These are phyloP conservation scores for Geosmithia flava DNA, from an alignment of 2,329 filamentous ascomycete genomes.

Conservation along the genomic window DNA sequence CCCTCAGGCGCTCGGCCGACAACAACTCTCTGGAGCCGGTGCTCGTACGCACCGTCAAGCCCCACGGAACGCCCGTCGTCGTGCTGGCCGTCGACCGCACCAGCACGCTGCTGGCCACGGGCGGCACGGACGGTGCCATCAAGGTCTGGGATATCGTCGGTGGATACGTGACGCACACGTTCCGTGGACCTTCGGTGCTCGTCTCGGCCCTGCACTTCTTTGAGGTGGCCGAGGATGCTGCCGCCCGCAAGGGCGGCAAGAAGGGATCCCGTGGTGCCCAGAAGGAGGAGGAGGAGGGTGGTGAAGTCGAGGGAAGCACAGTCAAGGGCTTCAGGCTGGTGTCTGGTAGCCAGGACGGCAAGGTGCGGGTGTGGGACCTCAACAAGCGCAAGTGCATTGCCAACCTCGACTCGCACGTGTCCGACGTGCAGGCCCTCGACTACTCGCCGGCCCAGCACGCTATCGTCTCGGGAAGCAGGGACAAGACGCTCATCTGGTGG, in stretches of 20 bases:
- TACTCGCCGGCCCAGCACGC: slow-evolving; percentile 65
- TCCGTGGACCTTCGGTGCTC: slow-evolving; percentile 83
- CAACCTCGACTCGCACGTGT: slow-evolving; percentile 82
- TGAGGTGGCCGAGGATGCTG: slow-evolving; percentile 45
- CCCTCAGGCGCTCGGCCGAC: slow-evolving; percentile 44
- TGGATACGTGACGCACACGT: slow-evolving; percentile 88
- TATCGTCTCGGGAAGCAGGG: slow-evolving; percentile 74
- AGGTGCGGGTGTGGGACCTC: slow-evolving; percentile 83
- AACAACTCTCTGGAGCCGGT: slow-evolving; percentile 49
- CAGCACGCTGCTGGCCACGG: slow-evolving; percentile 81
- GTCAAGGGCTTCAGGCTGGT: slow-evolving; percentile 61
- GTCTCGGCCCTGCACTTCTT: slow-evolving; percentile 91
- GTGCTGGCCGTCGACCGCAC: slow-evolving; percentile 77
- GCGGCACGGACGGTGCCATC: slow-evolving; percentile 82
- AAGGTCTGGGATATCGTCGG: slow-evolving; percentile 94
- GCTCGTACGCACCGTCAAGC: slow-evolving; percentile 71
- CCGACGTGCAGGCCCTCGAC: slow-evolving; percentile 78
- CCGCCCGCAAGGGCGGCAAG: slow-evolving; percentile 18
- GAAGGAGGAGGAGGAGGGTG: slow-evolving; percentile 24
- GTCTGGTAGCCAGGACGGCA: slow-evolving; percentile 88
- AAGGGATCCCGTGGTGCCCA: slow-evolving; percentile 20
- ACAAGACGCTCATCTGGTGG: slow-evolving; percentile 93
- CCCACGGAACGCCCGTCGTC: slow-evolving; percentile 81
- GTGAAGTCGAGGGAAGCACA: slow-evolving; percentile 20
- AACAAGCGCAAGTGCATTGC: slow-evolving; percentile 69